Percentiles rank a stretch among this genome's conserved stretches.
These are phyloP conservation scores for Pisolithus microcarpus DNA, from an alignment of 768 basidiomycete species.

Conservation along the genomic window DNA sequence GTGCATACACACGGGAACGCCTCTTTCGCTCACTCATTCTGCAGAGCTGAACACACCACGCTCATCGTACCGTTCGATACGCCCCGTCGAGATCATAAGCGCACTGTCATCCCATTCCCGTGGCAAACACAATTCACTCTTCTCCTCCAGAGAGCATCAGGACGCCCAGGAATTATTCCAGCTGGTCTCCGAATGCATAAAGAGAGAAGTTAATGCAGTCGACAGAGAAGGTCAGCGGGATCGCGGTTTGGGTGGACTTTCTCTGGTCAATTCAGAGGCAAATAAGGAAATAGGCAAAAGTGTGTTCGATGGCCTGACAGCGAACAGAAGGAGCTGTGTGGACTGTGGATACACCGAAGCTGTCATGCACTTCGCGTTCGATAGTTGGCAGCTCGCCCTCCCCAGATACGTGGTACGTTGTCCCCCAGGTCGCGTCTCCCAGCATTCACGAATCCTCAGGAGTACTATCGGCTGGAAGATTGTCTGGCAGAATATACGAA, in stretches of 20 bases:
- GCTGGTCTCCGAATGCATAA: conserved; percentile 82
- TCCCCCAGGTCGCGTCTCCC: background rate
- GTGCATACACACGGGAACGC: conserved; percentile 12
- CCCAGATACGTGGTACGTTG: conserved; percentile 54
- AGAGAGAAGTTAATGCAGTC: conserved; percentile 72
- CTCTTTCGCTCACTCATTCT: conserved; percentile 4
- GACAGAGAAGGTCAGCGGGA: conserved; percentile 65
- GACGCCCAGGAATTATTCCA: conserved; percentile 99
- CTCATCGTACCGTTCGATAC: conserved; percentile 51
- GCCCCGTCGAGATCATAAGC: conserved; percentile 65
- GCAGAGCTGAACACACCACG: conserved; percentile 62
- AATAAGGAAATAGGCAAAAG: conserved; percentile 47
- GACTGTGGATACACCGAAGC: conserved; percentile 91
- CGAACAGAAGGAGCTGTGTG: conserved; percentile 81
- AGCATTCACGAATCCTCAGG: conserved; percentile 29
- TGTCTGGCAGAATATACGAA: conserved; percentile 86
- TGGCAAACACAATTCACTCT: conserved; percentile 54
- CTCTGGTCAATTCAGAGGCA: conserved; percentile 16
- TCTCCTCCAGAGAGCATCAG: conserved; percentile 90
- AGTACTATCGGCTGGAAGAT: conserved; percentile 66
- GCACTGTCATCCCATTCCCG: conserved; percentile 53
- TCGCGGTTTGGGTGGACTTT: conserved; percentile 60
- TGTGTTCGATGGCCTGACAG: conserved; percentile 86
- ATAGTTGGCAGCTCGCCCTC: conserved; percentile 75
- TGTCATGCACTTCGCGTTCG: conserved; percentile 85